These are phyloP conservation scores for Vicia sativa DNA, from an alignment of 306 rosid species.

Conservation along the genomic window DNA sequence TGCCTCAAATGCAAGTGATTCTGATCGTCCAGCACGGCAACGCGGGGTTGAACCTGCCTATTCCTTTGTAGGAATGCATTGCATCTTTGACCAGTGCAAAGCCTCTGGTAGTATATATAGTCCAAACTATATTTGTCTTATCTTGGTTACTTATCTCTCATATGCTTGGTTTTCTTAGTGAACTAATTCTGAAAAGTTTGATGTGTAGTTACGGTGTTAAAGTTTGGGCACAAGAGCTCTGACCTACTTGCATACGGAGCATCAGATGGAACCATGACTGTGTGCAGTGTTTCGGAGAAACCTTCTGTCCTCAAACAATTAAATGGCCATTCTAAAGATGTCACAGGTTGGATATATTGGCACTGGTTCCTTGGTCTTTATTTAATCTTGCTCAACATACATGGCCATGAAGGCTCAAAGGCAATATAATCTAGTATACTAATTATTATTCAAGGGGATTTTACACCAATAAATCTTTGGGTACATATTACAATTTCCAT, in stretches of 20 bases:
- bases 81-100: constrained; percentile 92
- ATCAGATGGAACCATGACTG: constrained; percentile 93
- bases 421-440: constrained; percentile 24
- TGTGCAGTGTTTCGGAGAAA: constrained; percentile 82
- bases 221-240: constrained; percentile 98
- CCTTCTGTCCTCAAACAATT: constrained; percentile 77
- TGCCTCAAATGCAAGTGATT: constrained; percentile 74
- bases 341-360: constrained; percentile 85
- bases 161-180: constrained; percentile 28
- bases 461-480: constrained; percentile 16
- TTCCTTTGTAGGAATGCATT: constrained; percentile 97
- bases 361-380: constrained; percentile 42
- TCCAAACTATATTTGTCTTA: constrained; percentile 23
- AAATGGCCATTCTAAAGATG: constrained; percentile 88
- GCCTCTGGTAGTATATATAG: constrained; percentile 67
- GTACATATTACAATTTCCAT: constrained; percentile 20
- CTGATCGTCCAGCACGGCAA: constrained; percentile 58
- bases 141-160: constrained; percentile 22
- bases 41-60: constrained; percentile 74
- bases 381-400: constrained; percentile 32
- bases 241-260: constrained; percentile 98
- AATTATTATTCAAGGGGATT: constrained; percentile 9
- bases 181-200: constrained; percentile 43
- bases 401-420: constrained; percentile 13
- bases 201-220: constrained; percentile 82